Percentiles rank a stretch among this genome's conserved stretches.
phyloP scores from a whole-genome alignment of 1,139 yeast species.

The Wickerhamiella infanticola region DNA sequence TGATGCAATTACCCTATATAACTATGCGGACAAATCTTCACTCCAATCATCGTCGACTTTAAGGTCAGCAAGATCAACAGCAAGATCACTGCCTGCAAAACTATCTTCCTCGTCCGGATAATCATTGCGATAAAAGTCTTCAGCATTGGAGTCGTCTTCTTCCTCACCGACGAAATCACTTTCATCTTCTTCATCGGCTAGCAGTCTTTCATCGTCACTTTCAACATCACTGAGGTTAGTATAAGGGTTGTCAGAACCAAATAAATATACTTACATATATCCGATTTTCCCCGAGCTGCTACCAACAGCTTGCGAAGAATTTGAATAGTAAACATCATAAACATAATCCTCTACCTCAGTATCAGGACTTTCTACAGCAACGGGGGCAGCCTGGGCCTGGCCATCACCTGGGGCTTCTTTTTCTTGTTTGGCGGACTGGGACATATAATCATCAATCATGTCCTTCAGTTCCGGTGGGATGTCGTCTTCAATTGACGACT shows the following conservation, averaged over 20 bases:
- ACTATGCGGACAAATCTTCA: conserved; percentile 3
- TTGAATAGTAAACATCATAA: conserved; percentile 60
- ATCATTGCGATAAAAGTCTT: conserved; percentile 80
- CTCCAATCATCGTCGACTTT: conserved; percentile 8
- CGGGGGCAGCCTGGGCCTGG: neutral
- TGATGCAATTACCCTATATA: no score
- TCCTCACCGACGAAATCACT: conserved; percentile 30
- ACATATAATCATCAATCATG: conserved; percentile 15
- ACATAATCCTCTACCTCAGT: conserved; percentile 54
- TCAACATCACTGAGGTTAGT: conserved; percentile 23
- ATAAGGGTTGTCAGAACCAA: neutral
- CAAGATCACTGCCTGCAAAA: conserved; percentile 4
- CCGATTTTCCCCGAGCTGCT: conserved; percentile 14
- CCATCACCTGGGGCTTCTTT: neutral
- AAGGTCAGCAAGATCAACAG: conserved; percentile 9
- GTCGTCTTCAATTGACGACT: neutral
- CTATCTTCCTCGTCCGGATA: conserved; percentile 71
- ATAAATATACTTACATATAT: conserved; percentile 24
- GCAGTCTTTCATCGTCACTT: conserved; percentile 39
- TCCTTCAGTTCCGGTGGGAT: conserved; percentile 10
- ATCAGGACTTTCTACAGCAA: conserved; percentile 11
- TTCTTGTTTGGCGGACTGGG: conserved; percentile 3
- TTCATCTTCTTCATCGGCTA: conserved; percentile 33
- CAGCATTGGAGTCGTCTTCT: conserved; percentile 78
- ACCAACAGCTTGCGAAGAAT: conserved; percentile 31